Evolutionary conservation across 1,139 yeast genomes (phyloP).

Genomic region (Eremothecium coryli): DNA sequence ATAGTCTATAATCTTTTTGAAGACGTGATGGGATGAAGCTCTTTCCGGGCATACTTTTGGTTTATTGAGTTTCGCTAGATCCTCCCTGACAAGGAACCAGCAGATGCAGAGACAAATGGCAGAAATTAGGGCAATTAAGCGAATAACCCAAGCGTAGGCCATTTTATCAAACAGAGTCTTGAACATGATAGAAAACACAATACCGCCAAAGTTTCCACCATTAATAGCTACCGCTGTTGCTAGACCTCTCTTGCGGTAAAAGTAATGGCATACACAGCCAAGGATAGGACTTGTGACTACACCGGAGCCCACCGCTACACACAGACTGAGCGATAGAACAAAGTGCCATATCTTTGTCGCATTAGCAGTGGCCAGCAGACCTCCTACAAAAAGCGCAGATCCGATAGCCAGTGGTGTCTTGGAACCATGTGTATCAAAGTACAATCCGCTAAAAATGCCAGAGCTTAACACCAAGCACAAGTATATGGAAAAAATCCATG

Average conservation of each 20-base stretch:
- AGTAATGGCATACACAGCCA: constrained; percentile 54
- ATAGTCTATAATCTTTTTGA: background rate
- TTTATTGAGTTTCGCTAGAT: constrained; percentile 7
- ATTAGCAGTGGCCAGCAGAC: constrained; percentile 44
- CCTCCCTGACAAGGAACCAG: constrained; percentile 36
- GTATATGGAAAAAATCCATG: constrained; percentile 67
- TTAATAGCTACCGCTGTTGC: constrained; percentile 51
- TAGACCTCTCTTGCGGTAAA: constrained; percentile 42
- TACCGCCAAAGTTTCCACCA: constrained; percentile 60
- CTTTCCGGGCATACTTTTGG: background rate
- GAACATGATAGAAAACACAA: constrained; percentile 50
- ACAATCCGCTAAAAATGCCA: constrained; percentile 49
- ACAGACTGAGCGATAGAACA: constrained; percentile 43
- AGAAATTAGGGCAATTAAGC: constrained; percentile 40
- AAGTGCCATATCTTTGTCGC: constrained; percentile 45
- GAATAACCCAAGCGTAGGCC: constrained; percentile 56
- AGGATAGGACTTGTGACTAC: constrained; percentile 48
- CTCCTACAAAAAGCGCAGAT: constrained; percentile 37
- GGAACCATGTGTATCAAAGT: constrained; percentile 44
- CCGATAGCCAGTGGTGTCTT: constrained; percentile 38
- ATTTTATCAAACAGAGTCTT: constrained; percentile 42
- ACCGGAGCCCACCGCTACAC: constrained; percentile 49
- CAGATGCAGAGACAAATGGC: constrained; percentile 32
- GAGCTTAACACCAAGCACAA: constrained; percentile 50
- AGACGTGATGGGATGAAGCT: background rate